Conservation (phyloP, 345 rosid species). For the Rhizophora apiculata region DNA sequence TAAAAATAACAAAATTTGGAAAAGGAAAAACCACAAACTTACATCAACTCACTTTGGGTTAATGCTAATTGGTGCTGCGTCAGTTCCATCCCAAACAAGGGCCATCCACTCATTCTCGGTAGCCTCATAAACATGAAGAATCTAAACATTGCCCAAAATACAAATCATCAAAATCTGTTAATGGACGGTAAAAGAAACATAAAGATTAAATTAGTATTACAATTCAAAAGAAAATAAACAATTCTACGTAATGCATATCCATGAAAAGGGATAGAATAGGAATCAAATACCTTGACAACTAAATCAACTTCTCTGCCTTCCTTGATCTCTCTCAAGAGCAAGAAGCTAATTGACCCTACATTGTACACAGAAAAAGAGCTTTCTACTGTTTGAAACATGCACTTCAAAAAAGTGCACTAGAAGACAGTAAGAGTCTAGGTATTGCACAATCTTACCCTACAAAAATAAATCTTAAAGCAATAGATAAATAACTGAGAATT, state of each 20-base stretch:
- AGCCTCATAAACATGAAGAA: constrained; percentile 50
- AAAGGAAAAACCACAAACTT: not conserved
- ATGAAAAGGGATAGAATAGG: not conserved
- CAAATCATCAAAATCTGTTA: constrained; percentile 10
- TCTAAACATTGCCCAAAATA: constrained; percentile 32
- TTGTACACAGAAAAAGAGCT: constrained; percentile 2
- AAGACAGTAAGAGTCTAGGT: no score
- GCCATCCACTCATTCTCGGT: constrained; percentile 35
- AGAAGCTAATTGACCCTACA: constrained; percentile 37
- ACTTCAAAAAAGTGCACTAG: not conserved
- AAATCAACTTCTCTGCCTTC: constrained; percentile 37
- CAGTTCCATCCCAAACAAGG: constrained; percentile 89
- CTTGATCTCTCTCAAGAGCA: constrained; percentile 57
- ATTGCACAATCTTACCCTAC: no score
- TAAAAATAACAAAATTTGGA: no score
- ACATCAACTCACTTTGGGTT: constrained; percentile 44
- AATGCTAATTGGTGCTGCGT: constrained; percentile 49
- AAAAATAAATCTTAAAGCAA: no score
- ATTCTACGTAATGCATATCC: not conserved
- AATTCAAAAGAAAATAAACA: not conserved
- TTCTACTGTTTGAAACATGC: not conserved
- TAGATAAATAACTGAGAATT: no score
- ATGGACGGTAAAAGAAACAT: not conserved
- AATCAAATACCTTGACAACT: constrained; percentile 49
- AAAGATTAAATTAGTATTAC: no score